These are phyloP conservation scores for Blastocystis sp. DNA, from an alignment of 352 stramenopile genomes.

Conservation along the genomic window DNA sequence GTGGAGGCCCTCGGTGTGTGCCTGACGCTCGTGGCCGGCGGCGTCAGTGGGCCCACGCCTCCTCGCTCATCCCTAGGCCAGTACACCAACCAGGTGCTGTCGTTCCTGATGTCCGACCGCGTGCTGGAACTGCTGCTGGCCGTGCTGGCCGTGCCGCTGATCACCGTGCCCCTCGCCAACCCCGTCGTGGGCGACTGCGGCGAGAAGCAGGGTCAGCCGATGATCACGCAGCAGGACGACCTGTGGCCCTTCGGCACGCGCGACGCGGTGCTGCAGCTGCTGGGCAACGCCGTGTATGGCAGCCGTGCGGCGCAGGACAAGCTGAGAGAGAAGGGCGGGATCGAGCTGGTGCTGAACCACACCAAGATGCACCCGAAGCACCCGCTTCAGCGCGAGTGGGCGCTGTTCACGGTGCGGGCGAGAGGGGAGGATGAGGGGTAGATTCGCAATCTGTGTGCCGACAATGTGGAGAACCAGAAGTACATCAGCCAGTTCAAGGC, in stretches of 20 bases:
- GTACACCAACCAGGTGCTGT: background rate
- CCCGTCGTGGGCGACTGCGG: background rate
- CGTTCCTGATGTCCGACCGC: background rate
- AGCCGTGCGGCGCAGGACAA: slow-evolving; percentile 7
- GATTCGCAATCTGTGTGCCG: slow-evolving; percentile 58
- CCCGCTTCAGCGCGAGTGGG: slow-evolving; percentile 56
- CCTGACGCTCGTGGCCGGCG: background rate
- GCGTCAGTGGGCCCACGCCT: background rate
- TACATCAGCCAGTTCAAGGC: slow-evolving; percentile 59
- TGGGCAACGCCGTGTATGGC: slow-evolving; percentile 34
- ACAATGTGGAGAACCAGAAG: slow-evolving; percentile 48
- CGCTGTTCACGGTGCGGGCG: slow-evolving; percentile 32
- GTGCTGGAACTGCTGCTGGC: background rate
- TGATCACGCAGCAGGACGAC: slow-evolving; percentile 55
- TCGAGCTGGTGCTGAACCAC: slow-evolving; percentile 61
- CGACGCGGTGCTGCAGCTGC: slow-evolving; percentile 33
- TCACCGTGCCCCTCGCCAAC: background rate
- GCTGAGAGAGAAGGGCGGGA: slow-evolving; percentile 10
- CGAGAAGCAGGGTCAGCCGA: background rate
- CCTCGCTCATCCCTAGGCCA: background rate
- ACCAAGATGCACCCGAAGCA: slow-evolving; percentile 65
- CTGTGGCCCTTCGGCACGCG: slow-evolving; percentile 37
- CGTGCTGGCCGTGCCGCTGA: slow-evolving; percentile 36
- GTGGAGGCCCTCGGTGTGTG: background rate
- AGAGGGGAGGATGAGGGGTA: background rate